Conservation (phyloP, 495 filamentous ascomycete species). For the Ramalina intermedia region DNA sequence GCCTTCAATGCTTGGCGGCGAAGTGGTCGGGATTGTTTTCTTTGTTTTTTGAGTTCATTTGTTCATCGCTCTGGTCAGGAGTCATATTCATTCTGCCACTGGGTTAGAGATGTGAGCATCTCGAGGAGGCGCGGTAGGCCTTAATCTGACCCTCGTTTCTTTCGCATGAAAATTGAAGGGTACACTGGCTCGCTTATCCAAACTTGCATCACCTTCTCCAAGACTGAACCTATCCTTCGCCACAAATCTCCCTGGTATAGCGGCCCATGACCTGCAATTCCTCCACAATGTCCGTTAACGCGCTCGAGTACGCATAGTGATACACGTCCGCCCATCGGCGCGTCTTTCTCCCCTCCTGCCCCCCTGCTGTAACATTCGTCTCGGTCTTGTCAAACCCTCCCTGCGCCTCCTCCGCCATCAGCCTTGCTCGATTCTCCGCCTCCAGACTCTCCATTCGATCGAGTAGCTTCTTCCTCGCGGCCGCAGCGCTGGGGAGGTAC, state of each 20-base stretch:
- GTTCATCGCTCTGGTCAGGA: too few relatives aligned
- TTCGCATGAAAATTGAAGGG: too few relatives aligned
- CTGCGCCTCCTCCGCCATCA: constrained; percentile 1
- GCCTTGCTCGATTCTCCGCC: constrained; percentile 20
- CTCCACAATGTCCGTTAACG: constrained; percentile 41
- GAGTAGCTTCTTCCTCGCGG: constrained; percentile 33
- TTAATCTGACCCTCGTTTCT: too few relatives aligned
- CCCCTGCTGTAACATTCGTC: constrained; percentile 13
- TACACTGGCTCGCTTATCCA: too few relatives aligned
- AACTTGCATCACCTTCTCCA: too few relatives aligned
- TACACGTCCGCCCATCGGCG: constrained; percentile 35
- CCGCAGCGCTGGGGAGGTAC: constrained; percentile 39
- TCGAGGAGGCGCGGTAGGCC: too few relatives aligned
- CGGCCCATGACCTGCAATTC: constrained; percentile 35
- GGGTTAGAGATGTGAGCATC: too few relatives aligned
- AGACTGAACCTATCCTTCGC: constrained; percentile 20
- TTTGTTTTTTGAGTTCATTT: too few relatives aligned
- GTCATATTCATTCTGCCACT: too few relatives aligned
- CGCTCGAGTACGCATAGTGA: constrained; percentile 34
- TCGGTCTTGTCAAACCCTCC: constrained; percentile 18
- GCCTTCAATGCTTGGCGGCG: too few relatives aligned
- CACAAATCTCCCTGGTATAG: constrained; percentile 39
- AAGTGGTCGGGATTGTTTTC: too few relatives aligned
- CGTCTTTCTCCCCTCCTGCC: constrained; percentile 6
- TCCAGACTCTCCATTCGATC: constrained; percentile 35